Evolutionary conservation across 2,329 filamentous ascomycete genomes (phyloP), one percentile per base, ranked within the genome.

Genomic region (Pseudogymnoascus sp.): DNA sequence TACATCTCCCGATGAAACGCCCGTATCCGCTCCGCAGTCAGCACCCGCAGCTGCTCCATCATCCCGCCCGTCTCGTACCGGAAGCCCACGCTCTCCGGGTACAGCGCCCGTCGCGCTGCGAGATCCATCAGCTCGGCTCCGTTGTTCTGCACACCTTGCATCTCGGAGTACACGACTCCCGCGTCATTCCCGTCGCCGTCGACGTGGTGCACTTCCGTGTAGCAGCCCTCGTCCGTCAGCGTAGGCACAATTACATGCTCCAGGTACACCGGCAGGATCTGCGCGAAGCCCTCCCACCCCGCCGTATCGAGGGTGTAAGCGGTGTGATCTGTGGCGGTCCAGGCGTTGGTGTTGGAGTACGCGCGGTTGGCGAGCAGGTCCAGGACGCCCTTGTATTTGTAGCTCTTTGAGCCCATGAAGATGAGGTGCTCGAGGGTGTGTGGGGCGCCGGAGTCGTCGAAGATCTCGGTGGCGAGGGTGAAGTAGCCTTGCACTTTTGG

Each of bases 61-160:
- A 97, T 91, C 12, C 94, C 94, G 11, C 94, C 94, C n/a, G 94
- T 99, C 76, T 99, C 94, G 69, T 97, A 97, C 63, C 93, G 87
- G 72, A 97, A 99, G 2, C 94, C 94, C 62, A 95, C 86, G 55
- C 90, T 89, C 73, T 94, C 86, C 0, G 92, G 92, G 69, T 97
- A 99, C 36, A 96, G 79, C 49, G 94, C 78, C 2, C 90, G 85
- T 41, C 90, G 87, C 60, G 91, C 88, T 66, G 85, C 84, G 63
- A 97, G 80, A 66, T 96, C 91, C 84, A 97, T 96, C 63, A 97
- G 84, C 73, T 96, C 91, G 6, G 82, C 80, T 67, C 89, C 87
- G 60, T 85, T 87, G 72, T 96, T 96, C 72, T 97, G 90, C 2
- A 96, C 86, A 23, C 88, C 94, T 76, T 99, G 94, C 94, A 99